These are phyloP conservation scores for Cladosporium cucumerinum DNA, from an alignment of 2,329 filamentous ascomycete species.

Conservation along the genomic window DNA sequence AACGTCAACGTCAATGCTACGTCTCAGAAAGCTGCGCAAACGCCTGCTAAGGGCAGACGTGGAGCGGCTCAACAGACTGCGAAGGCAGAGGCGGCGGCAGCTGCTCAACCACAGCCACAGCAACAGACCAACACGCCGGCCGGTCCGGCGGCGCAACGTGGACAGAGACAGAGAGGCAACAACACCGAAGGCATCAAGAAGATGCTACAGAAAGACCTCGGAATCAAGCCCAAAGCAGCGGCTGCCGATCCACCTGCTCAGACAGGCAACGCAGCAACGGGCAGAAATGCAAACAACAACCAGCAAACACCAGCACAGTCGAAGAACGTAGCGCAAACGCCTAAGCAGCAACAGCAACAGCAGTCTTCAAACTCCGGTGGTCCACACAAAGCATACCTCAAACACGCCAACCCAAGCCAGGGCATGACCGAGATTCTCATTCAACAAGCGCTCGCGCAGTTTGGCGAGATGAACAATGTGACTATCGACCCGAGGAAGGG, in stretches of 20 bases:
- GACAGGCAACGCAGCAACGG: not conserved
- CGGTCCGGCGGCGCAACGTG: slow-evolving; percentile 23
- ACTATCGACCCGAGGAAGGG: slow-evolving; percentile 95
- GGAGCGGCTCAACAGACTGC: slow-evolving; percentile 22
- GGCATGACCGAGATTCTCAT: slow-evolving; percentile 83
- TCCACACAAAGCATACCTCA: slow-evolving; percentile 63
- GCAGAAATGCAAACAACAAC: slow-evolving; percentile 8
- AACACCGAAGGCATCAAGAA: slow-evolving; percentile 40
- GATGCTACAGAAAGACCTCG: slow-evolving; percentile 62
- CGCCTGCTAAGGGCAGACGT: slow-evolving; percentile 29
- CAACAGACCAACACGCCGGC: slow-evolving; percentile 22
- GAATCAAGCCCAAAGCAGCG: slow-evolving; percentile 44
- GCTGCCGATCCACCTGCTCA: not conserved
- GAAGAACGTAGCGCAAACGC: slow-evolving; percentile 36
- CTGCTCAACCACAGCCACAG: slow-evolving; percentile 47
- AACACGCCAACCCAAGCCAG: slow-evolving; percentile 73
- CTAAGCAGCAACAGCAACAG: slow-evolving; percentile 40
- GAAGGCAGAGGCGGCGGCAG: slow-evolving; percentile 29
- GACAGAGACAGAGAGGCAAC: slow-evolving; percentile 29
- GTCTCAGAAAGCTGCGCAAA: slow-evolving; percentile 34
- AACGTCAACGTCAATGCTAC: not conserved
- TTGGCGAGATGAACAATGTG: slow-evolving; percentile 72
- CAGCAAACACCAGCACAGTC: slow-evolving; percentile 17
- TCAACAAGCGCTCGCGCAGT: slow-evolving; percentile 67
- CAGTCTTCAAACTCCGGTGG: slow-evolving; percentile 58